Evolutionary conservation across 805 yeast species (phyloP).

Genomic region (Wickerhamiella vanderwaltii): DNA sequence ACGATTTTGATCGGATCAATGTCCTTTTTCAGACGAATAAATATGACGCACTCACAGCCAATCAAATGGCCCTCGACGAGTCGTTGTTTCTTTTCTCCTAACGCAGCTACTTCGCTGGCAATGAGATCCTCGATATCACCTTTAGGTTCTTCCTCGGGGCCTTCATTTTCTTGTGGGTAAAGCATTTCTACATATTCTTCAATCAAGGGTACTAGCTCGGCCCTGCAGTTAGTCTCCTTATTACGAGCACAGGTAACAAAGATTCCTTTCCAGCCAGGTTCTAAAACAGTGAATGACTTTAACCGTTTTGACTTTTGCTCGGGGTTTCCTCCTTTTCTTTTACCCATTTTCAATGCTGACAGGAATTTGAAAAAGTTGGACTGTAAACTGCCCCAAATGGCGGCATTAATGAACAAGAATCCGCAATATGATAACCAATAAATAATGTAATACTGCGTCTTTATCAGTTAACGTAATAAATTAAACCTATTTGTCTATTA

Average conservation of each 20-base stretch:
- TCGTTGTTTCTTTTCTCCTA: slow-evolving; percentile 33
- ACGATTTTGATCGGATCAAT: slow-evolving; percentile 68
- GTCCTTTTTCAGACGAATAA: slow-evolving; percentile 69
- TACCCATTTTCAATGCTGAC: slow-evolving; percentile 2
- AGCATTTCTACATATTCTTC: slow-evolving; percentile 28
- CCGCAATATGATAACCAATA: not conserved
- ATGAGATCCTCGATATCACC: slow-evolving; percentile 61
- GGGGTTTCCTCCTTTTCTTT: slow-evolving; percentile 3
- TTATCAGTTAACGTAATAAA: not conserved
- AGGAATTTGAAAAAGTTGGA: too few species aligned
- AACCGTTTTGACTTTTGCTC: slow-evolving; percentile 2
- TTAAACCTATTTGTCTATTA: not conserved
- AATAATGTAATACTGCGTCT: not conserved
- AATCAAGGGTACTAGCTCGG: slow-evolving; percentile 20
- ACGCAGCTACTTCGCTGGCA: slow-evolving; percentile 45
- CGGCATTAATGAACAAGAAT: too few species aligned
- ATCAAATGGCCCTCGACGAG: slow-evolving; percentile 21
- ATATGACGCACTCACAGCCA: slow-evolving; percentile 44
- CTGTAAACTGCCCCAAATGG: too few species aligned
- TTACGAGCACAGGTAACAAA: slow-evolving; percentile 82
- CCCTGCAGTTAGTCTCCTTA: slow-evolving; percentile 38
- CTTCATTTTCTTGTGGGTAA: slow-evolving; percentile 26
- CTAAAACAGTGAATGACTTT: slow-evolving; percentile 30
- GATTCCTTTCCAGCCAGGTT: slow-evolving; percentile 77
- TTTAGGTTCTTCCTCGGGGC: slow-evolving; percentile 32